These are phyloP conservation scores for Colletotrichum magnum DNA, from an alignment of 2,329 filamentous ascomycete genomes.

Conservation along the genomic window DNA sequence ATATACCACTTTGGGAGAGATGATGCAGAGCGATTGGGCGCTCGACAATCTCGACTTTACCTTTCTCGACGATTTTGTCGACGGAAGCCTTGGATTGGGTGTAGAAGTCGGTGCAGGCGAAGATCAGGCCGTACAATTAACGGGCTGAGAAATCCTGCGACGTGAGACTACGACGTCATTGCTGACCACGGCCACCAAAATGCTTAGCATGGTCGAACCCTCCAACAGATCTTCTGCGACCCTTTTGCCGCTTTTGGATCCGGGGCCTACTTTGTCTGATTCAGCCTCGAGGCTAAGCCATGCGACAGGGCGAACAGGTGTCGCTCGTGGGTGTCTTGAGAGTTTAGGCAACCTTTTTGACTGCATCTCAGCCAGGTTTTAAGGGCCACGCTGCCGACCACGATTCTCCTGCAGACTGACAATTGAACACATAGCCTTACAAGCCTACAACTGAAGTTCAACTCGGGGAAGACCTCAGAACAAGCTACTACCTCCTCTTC, in stretches of 20 bases:
- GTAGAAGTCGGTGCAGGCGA: background rate
- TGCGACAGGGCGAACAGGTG: background rate
- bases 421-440: too few species aligned
- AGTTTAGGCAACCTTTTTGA: background rate
- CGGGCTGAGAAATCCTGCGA: background rate
- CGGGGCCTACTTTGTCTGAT: background rate
- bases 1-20: background rate
- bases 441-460: too few species aligned
- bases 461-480: too few species aligned
- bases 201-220: background rate
- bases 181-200: background rate
- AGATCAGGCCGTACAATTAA: background rate
- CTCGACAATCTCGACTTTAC: slow-evolving; percentile 22
- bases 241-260: background rate
- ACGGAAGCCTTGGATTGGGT: background rate
- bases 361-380: background rate
- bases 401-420: background rate
- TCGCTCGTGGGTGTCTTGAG: background rate
- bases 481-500: too few species aligned
- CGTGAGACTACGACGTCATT: background rate
- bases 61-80: slow-evolving; percentile 26
- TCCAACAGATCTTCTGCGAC: background rate
- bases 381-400: background rate
- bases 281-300: background rate
- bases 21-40: slow-evolving; percentile 17